Evolutionary conservation across 495 filamentous ascomycete species (phyloP), one percentile per base, ranked within the genome.

Genomic region (Pseudomonodictys pantanalensis): DNA sequence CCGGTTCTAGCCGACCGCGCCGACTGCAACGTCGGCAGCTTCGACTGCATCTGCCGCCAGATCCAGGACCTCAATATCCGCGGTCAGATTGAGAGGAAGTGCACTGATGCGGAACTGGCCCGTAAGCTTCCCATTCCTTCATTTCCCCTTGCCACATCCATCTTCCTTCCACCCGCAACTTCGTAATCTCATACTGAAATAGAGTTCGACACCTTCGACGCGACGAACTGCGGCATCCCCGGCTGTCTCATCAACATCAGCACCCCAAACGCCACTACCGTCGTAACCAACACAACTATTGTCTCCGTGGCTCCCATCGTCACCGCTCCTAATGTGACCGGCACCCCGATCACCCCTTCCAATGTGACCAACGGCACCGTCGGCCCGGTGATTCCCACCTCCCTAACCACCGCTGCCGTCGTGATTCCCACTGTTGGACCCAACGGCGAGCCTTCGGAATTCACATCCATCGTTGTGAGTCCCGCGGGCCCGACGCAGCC

Each of bases 1-100:
- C 11, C 30, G 4, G 6, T 12, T 6, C 18, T 60, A 20, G 42
- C 49, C 26, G 41, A 53, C 17, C n/a, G n/a, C n/a, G 54, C 49
- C 49, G 20, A n/a, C 12, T 60, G 58, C 51, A 56, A 50, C 26
- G 22, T 25, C 2, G 45, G 15, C 22, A 33, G 43, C 32, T 50
- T 62, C 51, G 42, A 51, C 25, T 62, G 58, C 51, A 56, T 62
- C 23, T 62, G 58, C 58, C 17, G 43, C 6, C 32, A 50, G 43
- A 28, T 62, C 41, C 17, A 20, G 32, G 7, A n/a, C 17, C 29
- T 43, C 22, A n/a, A 26, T 35, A 35, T 42, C 18, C 0, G 30
- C 15, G 39, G 18, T 20, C 2, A 28, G 1, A 44, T 59, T 11
- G 25, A 23, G 3, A 18, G 3, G 8, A 23, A 15, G 3, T 59